Base-by-base conservation (phyloP, 1,284 basidiomycete genomes). In the Fomitopsis pinicola region DNA sequence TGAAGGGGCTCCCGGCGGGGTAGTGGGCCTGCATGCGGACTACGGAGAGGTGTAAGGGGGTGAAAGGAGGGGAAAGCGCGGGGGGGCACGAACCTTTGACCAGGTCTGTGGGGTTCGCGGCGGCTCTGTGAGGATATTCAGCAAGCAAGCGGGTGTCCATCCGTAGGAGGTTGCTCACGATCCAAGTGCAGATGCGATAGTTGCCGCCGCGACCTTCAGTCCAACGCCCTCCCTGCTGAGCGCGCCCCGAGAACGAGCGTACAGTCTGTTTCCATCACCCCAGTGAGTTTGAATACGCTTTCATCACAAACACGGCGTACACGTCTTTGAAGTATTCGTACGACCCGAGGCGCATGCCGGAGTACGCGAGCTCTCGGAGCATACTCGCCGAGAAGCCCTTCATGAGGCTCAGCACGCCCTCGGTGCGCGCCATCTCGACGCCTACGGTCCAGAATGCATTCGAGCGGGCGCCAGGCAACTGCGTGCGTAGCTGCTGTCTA, bases 11-110 rank as follows among this genome's bases (percentile, higher is more conserved):
- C 9, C 74, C 75, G 5, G 68, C 55, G 8, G 75, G 75, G 58
- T 77, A 75, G 63, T 73, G 67, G 0, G 76, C 75, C 63, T 78
- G 76, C 75, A 78, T 77, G 7, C 76, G 72, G 12, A 78, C 76
- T 77, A 59, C 8, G 0, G n/a, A 3, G 38, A 22, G 5, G 7
- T 10, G 38, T 28, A 7, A 36, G 19, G 19, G 35, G 52, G n/a
- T 5, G 42, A 5, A 35, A 44, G 19, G 38, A 2, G 38, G 19
- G 48, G 30, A 33, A 33, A 7, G 44, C n/a, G 2, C 0, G 36
- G 12, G n/a, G n/a, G 4, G 9, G 36, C n/a, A 7, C 62, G 26
- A 42, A 72, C 75, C 74, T 72, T 78, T 78, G 42, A 77, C 73
- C 1, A 78, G 66, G 60, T 78, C 76, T 4, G 75, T 73, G 3